Evolutionary conservation across 768 basidiomycete species (phyloP), one percentile per base, ranked within the genome.

Genomic region (Naganishia vaughanmartiniae): DNA sequence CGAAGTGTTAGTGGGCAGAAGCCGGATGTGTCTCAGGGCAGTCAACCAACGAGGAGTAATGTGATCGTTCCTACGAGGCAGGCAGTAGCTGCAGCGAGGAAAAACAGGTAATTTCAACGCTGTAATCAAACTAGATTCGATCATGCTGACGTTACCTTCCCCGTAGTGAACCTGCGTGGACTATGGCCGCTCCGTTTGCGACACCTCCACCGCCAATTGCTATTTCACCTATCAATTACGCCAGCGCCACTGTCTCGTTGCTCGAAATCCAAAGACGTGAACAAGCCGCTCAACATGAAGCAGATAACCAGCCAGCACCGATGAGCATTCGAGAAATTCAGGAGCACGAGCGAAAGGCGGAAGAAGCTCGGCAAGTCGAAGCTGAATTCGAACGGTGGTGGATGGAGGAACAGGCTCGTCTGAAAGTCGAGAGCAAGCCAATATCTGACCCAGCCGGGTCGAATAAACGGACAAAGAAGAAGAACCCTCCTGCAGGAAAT

Each of bases 321-420:
- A 85, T 85, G 36, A 89, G 89, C 31, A 81, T 95, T 69, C 83
- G 84, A 19, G 88, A 95, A 72, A 97, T 96, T 53, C 93, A 95
- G 79, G 87, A 88, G 70, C 92, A 96, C 78, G 92, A 93, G 78
- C 48, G 56, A 15, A 71, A 73, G 33, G 76, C 73, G 3, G 76
- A 78, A 54, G 67, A 75, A 42, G 74, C 72, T 42, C 74, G 69
- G 65, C 74, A 51, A 30, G 85, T 84, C 58, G 92, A 94, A 80
- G 87, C 83, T 4, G 90, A 90, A 71, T 97, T 96, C 78, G 79
- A 94, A 79, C 85, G 83, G 74, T 96, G 93, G 93, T 96, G 93
- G 92, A 83, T 87, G 0, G 87, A 85, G 9, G 93, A 95, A 80
- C 75, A 81, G 71, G 78, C 78, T 42, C 73, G 80, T 33, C 31